A percentile compares a stretch with the other conserved stretches of the same genome.
These are phyloP conservation scores for Stephania cephalantha DNA, from an alignment of 164 flowering plant genomes.

Conservation along the genomic window DNA sequence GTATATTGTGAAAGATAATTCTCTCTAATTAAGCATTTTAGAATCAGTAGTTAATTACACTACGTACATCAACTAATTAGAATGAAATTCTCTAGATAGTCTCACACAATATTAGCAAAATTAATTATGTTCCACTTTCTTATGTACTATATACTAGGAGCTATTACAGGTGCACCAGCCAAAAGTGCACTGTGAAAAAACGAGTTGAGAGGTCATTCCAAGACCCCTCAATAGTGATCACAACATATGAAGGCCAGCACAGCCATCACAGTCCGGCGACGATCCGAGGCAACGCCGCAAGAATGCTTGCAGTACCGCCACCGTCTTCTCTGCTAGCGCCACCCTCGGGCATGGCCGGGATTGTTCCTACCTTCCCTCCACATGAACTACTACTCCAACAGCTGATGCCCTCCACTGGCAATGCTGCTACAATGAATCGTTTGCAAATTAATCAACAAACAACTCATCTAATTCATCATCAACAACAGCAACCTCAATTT, in stretches of 20 bases:
- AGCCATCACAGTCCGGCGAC: constrained; percentile 74
- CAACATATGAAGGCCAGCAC: constrained; percentile 92
- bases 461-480: constrained; percentile 10
- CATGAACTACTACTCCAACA: constrained; percentile 27
- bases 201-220: constrained; percentile 78
- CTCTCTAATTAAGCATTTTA: too few species aligned
- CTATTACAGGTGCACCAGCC: constrained; percentile 89
- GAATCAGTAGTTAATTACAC: too few species aligned
- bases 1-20: too few species aligned
- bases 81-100: not conserved
- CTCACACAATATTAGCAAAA: too few species aligned
- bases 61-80: too few species aligned
- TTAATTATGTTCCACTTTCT: not conserved
- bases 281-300: constrained; percentile 44
- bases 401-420: constrained; percentile 27
- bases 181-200: constrained; percentile 85
- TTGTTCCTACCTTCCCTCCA: constrained; percentile 26
- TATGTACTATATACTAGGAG: constrained; percentile 44
- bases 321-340: constrained; percentile 32
- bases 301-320: constrained; percentile 23
- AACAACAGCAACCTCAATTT: constrained; percentile 21
- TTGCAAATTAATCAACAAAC: constrained; percentile 3
- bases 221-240: constrained; percentile 74
- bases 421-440: constrained; percentile 11
- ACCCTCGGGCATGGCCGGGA: not conserved